These are phyloP conservation scores for Phlebopus sp. DNA, from an alignment of 1,284 basidiomycete genomes.

Conservation along the genomic window DNA sequence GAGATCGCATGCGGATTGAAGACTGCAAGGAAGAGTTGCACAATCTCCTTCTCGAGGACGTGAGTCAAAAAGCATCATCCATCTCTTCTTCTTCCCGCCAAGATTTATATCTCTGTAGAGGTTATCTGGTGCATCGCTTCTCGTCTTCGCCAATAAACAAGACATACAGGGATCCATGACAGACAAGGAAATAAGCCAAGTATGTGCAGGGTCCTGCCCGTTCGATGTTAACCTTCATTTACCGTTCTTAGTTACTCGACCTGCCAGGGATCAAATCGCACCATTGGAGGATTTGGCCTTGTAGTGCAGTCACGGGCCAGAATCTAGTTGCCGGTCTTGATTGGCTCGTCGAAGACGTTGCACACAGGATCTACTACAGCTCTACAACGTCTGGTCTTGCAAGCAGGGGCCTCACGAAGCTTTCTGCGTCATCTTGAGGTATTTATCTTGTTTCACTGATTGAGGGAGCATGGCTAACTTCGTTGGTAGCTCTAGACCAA, in stretches of 20 bases:
- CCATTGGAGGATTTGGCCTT: slow-evolving; percentile 88
- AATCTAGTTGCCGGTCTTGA: slow-evolving; percentile 86
- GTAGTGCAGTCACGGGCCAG: slow-evolving; percentile 88
- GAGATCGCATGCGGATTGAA: slow-evolving; percentile 83
- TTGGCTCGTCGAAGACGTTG: slow-evolving; percentile 94
- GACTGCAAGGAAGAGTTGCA: slow-evolving; percentile 91
- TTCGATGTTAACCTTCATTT: slow-evolving; percentile 10
- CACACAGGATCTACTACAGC: slow-evolving; percentile 72
- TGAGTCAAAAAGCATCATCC: slow-evolving; percentile 41
- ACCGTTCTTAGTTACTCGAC: slow-evolving; percentile 61
- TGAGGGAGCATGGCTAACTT: too few species aligned
- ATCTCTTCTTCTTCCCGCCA: slow-evolving; percentile 9
- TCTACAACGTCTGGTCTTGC: slow-evolving; percentile 19
- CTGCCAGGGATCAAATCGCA: slow-evolving; percentile 80
- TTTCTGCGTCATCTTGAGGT: not conserved
- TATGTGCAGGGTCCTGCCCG: slow-evolving; percentile 38
- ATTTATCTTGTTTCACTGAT: not conserved
- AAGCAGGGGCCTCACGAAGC: not conserved
- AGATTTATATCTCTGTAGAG: slow-evolving; percentile 50
- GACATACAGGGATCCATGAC: slow-evolving; percentile 89
- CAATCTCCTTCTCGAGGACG: slow-evolving; percentile 87
- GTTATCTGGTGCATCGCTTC: slow-evolving; percentile 88
- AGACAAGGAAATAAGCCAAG: slow-evolving; percentile 79
- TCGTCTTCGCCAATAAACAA: slow-evolving; percentile 99
- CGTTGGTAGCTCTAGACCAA: too few species aligned